Conservation (phyloP, 2,329 filamentous ascomycete genomes). For the Teratosphaeria destructans region DNA sequence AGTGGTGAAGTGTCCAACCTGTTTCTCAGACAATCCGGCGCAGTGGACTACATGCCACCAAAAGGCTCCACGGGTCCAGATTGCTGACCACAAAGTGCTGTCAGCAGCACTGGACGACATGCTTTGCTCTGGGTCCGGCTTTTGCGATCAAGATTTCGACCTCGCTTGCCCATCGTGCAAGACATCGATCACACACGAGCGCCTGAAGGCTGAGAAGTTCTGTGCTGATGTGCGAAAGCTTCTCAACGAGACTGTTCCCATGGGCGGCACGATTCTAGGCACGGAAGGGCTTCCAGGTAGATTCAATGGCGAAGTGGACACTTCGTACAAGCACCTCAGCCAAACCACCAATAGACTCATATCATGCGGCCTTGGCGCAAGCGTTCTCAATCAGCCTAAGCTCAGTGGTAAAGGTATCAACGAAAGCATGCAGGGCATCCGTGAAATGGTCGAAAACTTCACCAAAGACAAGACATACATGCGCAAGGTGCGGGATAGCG, state of each 20-base stretch:
- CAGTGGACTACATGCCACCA: conserved; percentile 50
- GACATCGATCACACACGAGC: conserved; percentile 43
- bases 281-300: conserved; percentile 41
- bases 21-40: conserved; percentile 32
- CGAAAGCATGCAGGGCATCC: conserved; percentile 40
- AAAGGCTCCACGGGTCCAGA: conserved; percentile 5
- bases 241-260: conserved; percentile 38
- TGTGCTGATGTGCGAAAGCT: conserved; percentile 44
- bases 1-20: conserved; percentile 50
- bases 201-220: conserved; percentile 54
- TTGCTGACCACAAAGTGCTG: conserved; percentile 3
- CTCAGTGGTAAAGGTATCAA: not conserved
- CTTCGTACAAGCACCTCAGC: conserved; percentile 1
- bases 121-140: conserved; percentile 42
- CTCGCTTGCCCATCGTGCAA: conserved; percentile 43
- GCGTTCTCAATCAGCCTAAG: conserved; percentile 22
- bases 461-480: conserved; percentile 32
- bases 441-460: conserved; percentile 38
- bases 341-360: conserved; percentile 28
- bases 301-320: conserved; percentile 16
- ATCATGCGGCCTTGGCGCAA: conserved; percentile 33
- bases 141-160: conserved; percentile 48
- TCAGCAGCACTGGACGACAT: conserved; percentile 26
- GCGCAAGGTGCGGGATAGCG: conserved; percentile 23
- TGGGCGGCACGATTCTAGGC: conserved; percentile 59